phyloP scores from a whole-genome alignment of 2,329 filamentous ascomycete genomes.

The Alternaria sp. region DNA sequence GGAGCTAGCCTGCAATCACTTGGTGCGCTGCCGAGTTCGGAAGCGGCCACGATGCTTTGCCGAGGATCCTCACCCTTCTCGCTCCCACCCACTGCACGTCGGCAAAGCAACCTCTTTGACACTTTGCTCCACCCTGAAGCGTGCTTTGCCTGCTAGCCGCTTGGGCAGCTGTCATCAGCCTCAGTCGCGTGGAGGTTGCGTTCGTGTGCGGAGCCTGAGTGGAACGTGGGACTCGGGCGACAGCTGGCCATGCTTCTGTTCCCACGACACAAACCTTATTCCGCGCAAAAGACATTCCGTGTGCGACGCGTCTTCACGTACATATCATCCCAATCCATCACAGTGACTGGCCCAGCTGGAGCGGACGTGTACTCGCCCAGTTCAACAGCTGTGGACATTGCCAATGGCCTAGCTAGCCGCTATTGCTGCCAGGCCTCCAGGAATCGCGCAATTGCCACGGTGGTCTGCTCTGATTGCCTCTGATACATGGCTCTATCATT shows the following conservation, averaged over 20 bases:
- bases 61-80: constrained; percentile 9
- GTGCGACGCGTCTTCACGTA: constrained; percentile 2
- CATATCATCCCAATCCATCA: background rate
- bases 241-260: constrained; percentile 17
- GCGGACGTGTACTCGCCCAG: constrained; percentile 2
- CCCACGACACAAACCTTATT: constrained; percentile 15
- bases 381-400: background rate
- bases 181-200: background rate
- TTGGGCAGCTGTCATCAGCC: constrained; percentile 4
- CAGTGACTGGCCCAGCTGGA: background rate
- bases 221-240: constrained; percentile 24
- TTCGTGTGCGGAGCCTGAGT: constrained; percentile 1
- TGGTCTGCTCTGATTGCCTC: constrained; percentile 17
- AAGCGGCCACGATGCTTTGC: constrained; percentile 7
- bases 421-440: background rate
- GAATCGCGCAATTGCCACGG: constrained; percentile 10
- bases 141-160: background rate
- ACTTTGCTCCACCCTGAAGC: constrained; percentile 2
- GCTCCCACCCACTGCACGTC: background rate
- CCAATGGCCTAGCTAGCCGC: background rate
- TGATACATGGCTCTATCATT: constrained; percentile 23
- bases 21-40: background rate
- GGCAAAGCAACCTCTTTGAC: constrained; percentile 1
- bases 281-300: constrained; percentile 11
- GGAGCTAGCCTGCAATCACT: constrained; percentile 9